Percentiles rank a stretch among this genome's conserved stretches.
These are phyloP conservation scores for Durio zibethinus DNA, from an alignment of 345 rosid species.

Conservation along the genomic window DNA sequence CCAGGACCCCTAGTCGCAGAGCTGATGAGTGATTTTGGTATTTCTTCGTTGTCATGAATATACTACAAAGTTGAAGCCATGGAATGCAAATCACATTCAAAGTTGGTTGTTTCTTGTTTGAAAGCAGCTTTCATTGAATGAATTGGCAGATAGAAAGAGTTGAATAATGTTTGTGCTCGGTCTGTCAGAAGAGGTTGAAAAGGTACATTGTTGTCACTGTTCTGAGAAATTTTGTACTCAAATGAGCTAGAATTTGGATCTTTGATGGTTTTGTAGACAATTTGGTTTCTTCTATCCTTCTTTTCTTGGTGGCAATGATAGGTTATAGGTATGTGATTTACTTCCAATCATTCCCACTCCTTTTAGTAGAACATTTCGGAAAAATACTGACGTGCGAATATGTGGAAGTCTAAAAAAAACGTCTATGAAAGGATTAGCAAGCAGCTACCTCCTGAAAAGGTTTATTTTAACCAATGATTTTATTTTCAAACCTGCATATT, in stretches of 20 bases:
- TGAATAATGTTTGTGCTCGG: not conserved
- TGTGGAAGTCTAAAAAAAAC: not conserved
- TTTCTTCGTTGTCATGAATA: not conserved
- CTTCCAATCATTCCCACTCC: not conserved
- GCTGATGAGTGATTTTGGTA: conserved; percentile 21
- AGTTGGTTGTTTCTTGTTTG: not conserved
- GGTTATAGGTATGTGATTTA: not conserved
- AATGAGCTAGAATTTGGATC: not conserved
- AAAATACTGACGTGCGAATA: not conserved
- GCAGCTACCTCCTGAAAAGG: not conserved
- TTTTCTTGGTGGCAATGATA: not conserved
- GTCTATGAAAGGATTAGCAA: not conserved
- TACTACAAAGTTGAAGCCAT: not conserved
- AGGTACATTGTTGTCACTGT: not conserved
- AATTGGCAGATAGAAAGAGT: not conserved
- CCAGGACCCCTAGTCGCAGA: not conserved
- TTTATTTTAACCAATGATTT: too few species aligned
- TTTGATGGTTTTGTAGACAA: not conserved
- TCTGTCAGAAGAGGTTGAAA: not conserved
- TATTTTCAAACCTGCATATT: too few species aligned
- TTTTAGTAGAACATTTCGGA: not conserved
- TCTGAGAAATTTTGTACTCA: not conserved
- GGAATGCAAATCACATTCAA: not conserved
- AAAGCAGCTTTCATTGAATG: not conserved
- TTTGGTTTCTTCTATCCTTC: not conserved